Evolutionary conservation across 768 basidiomycete species (phyloP).

Genomic region (Trametes sanguinea): DNA sequence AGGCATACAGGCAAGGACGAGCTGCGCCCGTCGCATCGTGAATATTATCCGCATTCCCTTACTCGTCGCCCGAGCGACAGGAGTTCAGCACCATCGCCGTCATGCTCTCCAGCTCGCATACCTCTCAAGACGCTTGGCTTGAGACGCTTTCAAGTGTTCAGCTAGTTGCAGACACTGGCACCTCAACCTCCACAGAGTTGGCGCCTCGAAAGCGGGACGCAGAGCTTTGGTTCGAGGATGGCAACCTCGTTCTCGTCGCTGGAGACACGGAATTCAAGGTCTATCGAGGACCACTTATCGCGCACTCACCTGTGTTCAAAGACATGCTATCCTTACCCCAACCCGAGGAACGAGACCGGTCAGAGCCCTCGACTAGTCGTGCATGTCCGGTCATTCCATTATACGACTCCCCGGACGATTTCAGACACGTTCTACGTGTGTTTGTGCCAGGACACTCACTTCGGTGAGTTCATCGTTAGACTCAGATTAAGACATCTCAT

Average conservation of each 20-base stretch:
- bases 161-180: background rate
- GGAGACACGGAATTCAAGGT: constrained; percentile 19
- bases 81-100: background rate
- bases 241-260: constrained; percentile 17
- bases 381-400: constrained; percentile 6
- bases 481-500: background rate
- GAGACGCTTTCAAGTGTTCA: background rate
- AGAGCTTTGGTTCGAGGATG: constrained; percentile 25
- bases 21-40: background rate
- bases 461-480: background rate
- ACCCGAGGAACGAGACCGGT: background rate
- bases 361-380: background rate
- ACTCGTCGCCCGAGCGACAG: no score
- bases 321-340: constrained; percentile 21
- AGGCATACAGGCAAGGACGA: background rate
- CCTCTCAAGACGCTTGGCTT: constrained; percentile 2
- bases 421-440: constrained; percentile 7
- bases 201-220: background rate
- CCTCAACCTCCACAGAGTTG: background rate
- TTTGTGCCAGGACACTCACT: constrained; percentile 6
- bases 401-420: constrained; percentile 9
- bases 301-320: constrained; percentile 20
- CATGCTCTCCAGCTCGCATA: constrained; percentile 1
- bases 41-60: no score
- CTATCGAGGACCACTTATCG: constrained; percentile 20